These are phyloP conservation scores for Fusarium robinianum DNA, from an alignment of 2,329 filamentous ascomycete species.

Conservation along the genomic window DNA sequence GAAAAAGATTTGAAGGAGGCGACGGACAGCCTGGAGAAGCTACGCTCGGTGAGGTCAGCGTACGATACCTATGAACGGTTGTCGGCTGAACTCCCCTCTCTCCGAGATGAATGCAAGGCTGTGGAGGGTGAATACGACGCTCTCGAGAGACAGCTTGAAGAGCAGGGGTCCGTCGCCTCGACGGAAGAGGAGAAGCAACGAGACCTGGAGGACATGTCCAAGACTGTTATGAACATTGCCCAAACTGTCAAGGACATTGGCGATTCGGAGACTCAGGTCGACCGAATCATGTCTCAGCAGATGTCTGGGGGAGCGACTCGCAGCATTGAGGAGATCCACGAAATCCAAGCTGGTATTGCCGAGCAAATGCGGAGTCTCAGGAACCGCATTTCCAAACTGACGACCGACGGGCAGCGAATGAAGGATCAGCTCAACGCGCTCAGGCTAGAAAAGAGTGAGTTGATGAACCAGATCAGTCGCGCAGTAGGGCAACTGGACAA, in stretches of 20 bases:
- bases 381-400: conserved; percentile 66
- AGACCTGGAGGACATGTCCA: conserved; percentile 75
- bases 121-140: conserved; percentile 65
- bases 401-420: conserved; percentile 71
- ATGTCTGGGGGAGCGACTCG: conserved; percentile 67
- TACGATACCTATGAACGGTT: conserved; percentile 78
- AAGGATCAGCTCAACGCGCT: conserved; percentile 69
- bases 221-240: conserved; percentile 75
- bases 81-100: conserved; percentile 69
- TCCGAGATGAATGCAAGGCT: conserved; percentile 66
- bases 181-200: conserved; percentile 67
- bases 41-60: conserved; percentile 65
- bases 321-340: conserved; percentile 82
- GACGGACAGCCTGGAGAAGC: conserved; percentile 57
- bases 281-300: conserved; percentile 76
- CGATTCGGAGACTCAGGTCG: conserved; percentile 73
- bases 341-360: conserved; percentile 68
- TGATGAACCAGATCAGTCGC: conserved; percentile 71
- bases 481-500: conserved; percentile 78
- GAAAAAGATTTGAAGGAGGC: conserved; percentile 62
- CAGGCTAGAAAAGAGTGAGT: conserved; percentile 77
- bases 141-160: conserved; percentile 65
- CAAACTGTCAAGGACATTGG: conserved; percentile 74
- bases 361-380: conserved; percentile 71
- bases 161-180: conserved; percentile 68